Evolutionary conservation across 2,329 filamentous ascomycete species (phyloP).

Genomic region (Beauveria asiatica): DNA sequence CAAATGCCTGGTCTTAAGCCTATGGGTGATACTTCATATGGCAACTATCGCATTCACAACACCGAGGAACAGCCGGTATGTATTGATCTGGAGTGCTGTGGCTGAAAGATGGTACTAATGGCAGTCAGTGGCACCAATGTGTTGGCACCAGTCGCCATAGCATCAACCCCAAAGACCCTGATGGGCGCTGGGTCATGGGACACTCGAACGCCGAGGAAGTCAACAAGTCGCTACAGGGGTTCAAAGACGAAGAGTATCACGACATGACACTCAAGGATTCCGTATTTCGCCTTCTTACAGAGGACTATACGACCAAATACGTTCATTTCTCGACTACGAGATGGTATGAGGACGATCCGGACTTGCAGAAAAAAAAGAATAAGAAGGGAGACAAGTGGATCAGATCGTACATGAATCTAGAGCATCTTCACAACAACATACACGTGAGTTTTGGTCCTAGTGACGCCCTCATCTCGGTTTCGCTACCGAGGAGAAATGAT

Average conservation of each 20-base stretch:
- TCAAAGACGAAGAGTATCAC: neutral
- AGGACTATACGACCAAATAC: slow-evolving; percentile 19
- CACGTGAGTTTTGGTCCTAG: neutral
- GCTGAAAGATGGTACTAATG: neutral
- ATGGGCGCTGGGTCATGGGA: neutral
- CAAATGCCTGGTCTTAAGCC: slow-evolving; percentile 16
- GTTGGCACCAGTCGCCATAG: neutral
- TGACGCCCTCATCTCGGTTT: no score
- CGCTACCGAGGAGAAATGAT: no score
- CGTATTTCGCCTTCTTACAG: slow-evolving; percentile 18
- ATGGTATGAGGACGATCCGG: neutral
- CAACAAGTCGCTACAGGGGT: neutral
- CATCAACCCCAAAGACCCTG: neutral
- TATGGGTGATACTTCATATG: neutral
- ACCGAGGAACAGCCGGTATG: neutral
- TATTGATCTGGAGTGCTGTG: neutral
- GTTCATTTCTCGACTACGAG: slow-evolving; percentile 9
- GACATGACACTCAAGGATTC: slow-evolving; percentile 13
- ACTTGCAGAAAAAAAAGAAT: neutral
- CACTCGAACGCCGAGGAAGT: neutral
- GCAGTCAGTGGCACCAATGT: neutral
- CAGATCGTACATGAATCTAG: neutral
- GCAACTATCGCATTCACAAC: neutral
- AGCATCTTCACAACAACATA: neutral
- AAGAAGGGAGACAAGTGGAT: no score